Base-by-base conservation (phyloP, 768 basidiomycete genomes). In the Russula sp. region DNA sequence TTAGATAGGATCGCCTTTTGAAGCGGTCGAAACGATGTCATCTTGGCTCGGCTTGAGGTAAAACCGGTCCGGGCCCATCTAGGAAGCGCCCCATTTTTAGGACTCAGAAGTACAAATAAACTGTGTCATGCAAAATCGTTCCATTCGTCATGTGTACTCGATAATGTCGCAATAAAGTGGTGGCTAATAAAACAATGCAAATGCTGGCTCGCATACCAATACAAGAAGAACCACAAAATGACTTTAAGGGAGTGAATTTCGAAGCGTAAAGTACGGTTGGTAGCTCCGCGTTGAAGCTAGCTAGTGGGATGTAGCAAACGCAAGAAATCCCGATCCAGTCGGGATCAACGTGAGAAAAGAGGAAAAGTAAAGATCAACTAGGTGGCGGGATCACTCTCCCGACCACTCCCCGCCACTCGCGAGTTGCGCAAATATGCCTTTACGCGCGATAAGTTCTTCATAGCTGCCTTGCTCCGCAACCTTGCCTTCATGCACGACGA, bases 381-480 rank as follows among this genome's bases (percentile, higher is more conserved):
- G 40, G 54, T 10, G n/a, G 44, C 53, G 35, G 14, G 16, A 20
- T 66, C 47, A 68, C 48, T 68, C 61, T 48, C 66, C 65, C 7
- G 74, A 66, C 86, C 85, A 87, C 71, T 91, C 90, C 16, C 91
- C 94, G 34, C 87, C 89, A 66, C 79, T 82, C 42, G 91, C 90
- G 63, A 96, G 80, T 61, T 81, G 80, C 39, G 88, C 84, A 77
- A 96, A 93, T 32, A 87, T 74, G 2, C 91, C 91, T 59, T 79
- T 81, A 65, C 75, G 78, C 68, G 79, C 78, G 74, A 93, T 78
- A 62, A 95, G 79, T 66, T 82, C 76, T 14, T 89, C 85, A 71
- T 84, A 96, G 44, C 79, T 78, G 42, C 93, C 94, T 69, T 92
- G 75, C 75, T 97, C 94, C 20, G 78, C 87, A 22, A 95, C 79